Evolutionary conservation across 352 stramenopile genomes (phyloP).

Genomic region (Globisporangium irregulare): DNA sequence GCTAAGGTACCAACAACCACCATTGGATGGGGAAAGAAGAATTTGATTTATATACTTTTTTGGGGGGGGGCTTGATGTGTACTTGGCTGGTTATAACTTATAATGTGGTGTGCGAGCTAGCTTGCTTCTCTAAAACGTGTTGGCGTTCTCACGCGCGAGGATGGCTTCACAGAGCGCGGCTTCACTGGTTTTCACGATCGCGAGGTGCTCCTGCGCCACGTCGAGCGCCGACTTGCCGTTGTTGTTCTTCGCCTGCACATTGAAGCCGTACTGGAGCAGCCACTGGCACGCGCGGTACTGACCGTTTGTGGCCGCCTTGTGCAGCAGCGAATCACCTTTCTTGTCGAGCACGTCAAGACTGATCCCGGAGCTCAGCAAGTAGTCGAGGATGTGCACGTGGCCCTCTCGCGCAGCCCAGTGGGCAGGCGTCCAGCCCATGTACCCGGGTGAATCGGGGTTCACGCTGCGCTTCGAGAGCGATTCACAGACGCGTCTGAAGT

Average conservation of each 20-base stretch:
- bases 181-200: conserved; percentile 30
- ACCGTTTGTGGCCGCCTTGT: conserved; percentile 76
- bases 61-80: not conserved
- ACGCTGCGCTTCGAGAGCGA: conserved; percentile 37
- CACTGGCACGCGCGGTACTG: conserved; percentile 62
- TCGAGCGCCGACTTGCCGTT: conserved; percentile 61
- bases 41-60: not conserved
- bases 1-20: not conserved
- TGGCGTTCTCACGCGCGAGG: conserved; percentile 34
- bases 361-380: conserved; percentile 36
- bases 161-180: conserved; percentile 54
- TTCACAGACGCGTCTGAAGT: conserved; percentile 47
- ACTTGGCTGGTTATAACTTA: conserved; percentile 2
- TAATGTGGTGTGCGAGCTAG: not conserved
- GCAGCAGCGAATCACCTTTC: conserved; percentile 66
- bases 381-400: conserved; percentile 62
- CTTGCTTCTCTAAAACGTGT: conserved; percentile 30
- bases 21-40: not conserved
- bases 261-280: conserved; percentile 67
- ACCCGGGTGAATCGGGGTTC: conserved; percentile 47
- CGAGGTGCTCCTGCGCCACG: conserved; percentile 48
- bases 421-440: conserved; percentile 73
- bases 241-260: conserved; percentile 62
- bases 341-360: conserved; percentile 65
- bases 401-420: conserved; percentile 73